Base-by-base conservation (phyloP, 257 asterid genomes). In the Rubia yunnanensis region DNA sequence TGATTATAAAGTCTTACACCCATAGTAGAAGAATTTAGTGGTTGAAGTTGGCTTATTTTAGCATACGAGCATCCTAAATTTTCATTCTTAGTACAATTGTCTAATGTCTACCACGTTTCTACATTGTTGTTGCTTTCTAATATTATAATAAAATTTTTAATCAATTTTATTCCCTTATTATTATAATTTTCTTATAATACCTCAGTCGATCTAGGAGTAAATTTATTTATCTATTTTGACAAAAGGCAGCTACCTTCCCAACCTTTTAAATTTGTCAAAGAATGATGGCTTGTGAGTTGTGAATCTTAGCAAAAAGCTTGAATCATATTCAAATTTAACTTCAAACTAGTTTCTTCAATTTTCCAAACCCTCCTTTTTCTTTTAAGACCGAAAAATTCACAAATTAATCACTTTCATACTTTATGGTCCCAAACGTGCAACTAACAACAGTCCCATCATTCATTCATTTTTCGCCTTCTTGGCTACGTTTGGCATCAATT, bases 331-430 rank as follows among this genome's bases (percentile, higher is more conserved):
- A 41, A 14, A 24, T 11, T 11, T 9, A 56, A 5, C 8, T 56
- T 79, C 65, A 78, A 76, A 79, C 31, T 20, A 54, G 28, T 62
- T 73, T 76, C 84, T 67, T 63, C 58, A 55, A 63, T 26, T 24
- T 56, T 56, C 61, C 36, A 26, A 10, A 24, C 59, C 28, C 11
- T 24, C 5, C 7, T 49, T 49, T 18, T 24, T 1, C 7, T 49
- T 49, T 18, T 13, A 18, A 49, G 55, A 49, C 26, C 26, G 5
- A 17, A 17, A 17, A 49, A 17, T 49, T 8, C 15, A 46, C 10
- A 46, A 46, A 11, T 15, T 49, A 4, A 49, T 49, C 26, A 49
- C n/a, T 17, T 49, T 49, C 23, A 49, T 11, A 48, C 55, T 50
- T 50, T 20, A 18, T 35, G 39, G 15, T n/a, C 8, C 15, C 58